Percentiles rank a stretch among this genome's conserved stretches.
Conservation (phyloP, 129 eudicot genomes). For the Cynara cardunculus region DNA sequence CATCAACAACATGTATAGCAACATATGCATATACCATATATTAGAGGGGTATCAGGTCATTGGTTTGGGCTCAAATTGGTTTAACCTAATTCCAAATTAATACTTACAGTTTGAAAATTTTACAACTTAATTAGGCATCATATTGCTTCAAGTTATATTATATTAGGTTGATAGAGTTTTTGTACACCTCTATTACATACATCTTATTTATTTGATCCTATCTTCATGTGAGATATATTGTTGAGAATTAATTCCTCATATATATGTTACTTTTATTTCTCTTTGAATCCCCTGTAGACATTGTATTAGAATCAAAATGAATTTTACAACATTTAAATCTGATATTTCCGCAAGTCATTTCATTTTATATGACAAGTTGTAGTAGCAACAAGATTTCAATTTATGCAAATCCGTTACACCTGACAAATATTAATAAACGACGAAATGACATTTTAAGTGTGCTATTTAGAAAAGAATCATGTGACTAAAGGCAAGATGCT, state of each 20-base stretch:
- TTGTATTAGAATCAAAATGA: not conserved
- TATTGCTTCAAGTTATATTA: too few relatives aligned
- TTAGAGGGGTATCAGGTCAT: not conserved
- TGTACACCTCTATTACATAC: not conserved
- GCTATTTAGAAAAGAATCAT: not conserved
- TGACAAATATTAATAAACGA: not conserved
- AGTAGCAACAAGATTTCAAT: not conserved
- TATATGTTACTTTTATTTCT: not conserved
- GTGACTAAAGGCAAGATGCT: not conserved
- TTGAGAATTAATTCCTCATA: not conserved
- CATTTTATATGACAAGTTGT: not conserved
- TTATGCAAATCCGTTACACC: not conserved
- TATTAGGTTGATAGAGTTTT: not conserved
- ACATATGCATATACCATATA: not conserved
- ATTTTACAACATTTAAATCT: not conserved
- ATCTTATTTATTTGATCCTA: not conserved
- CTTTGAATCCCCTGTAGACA: not conserved
- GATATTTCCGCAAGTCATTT: not conserved
- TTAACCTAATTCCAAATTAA: not conserved
- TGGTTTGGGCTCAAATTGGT: not conserved
- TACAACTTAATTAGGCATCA: not conserved
- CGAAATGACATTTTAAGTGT: not conserved
- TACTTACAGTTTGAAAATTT: too few relatives aligned
- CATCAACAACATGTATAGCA: too few relatives aligned
- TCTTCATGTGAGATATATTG: not conserved